Percentiles rank a stretch among this genome's conserved stretches.
Conservation (phyloP, 441 rosid genomes). For the Isatis lusitanica region DNA sequence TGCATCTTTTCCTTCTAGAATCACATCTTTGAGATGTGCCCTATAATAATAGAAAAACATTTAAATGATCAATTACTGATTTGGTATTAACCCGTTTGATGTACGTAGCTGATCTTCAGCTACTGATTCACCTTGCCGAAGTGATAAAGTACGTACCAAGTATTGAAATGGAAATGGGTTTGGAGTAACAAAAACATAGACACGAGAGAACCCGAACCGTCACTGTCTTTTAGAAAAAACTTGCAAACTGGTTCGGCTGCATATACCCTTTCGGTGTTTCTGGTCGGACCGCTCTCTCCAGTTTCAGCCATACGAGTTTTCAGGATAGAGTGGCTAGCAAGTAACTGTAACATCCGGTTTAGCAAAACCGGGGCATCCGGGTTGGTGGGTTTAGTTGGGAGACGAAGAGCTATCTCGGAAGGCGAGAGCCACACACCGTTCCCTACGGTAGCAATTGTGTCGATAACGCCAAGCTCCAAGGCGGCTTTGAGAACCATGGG, state of each 20-base stretch:
- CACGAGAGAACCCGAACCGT: background rate
- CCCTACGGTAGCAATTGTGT: background rate
- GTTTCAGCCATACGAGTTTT: background rate
- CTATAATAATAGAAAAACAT: background rate
- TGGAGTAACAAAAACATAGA: background rate
- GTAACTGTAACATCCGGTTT: background rate
- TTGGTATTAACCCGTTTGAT: background rate
- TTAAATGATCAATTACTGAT: background rate
- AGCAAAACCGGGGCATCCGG: background rate
- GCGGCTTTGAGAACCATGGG: background rate
- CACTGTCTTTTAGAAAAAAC: background rate
- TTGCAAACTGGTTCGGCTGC: background rate
- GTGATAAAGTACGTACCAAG: background rate
- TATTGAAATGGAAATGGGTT: background rate
- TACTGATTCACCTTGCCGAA: background rate
- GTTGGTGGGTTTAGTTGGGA: background rate
- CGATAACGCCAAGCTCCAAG: background rate
- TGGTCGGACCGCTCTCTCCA: background rate
- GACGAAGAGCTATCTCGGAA: background rate
- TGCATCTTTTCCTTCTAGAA: background rate
- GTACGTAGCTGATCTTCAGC: background rate
- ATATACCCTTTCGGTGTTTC: background rate
- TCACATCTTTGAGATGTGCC: background rate
- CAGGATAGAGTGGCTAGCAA: background rate
- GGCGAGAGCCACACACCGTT: background rate